phyloP scores from a whole-genome alignment of 768 basidiomycete species.

The Fibroporia radiculosa region DNA sequence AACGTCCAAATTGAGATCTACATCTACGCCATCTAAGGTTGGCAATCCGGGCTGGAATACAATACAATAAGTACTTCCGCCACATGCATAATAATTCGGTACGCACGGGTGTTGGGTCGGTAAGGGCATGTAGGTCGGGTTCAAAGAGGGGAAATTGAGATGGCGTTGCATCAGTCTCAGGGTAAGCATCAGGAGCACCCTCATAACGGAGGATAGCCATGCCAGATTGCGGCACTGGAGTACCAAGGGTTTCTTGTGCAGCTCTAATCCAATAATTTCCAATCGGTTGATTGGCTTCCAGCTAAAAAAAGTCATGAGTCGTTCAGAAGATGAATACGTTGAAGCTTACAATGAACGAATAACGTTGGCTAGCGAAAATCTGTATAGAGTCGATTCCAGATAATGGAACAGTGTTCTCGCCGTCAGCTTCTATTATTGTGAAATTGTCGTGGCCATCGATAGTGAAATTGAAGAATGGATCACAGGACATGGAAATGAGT shows the following conservation, averaged over 20 bases:
- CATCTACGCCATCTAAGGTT: slow-evolving; percentile 15
- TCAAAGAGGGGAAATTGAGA: slow-evolving; percentile 9
- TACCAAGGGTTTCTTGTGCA: not conserved
- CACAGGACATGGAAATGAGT: slow-evolving; percentile 37
- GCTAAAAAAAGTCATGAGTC: slow-evolving; percentile 4
- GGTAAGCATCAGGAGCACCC: slow-evolving; percentile 31
- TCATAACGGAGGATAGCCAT: slow-evolving; percentile 38
- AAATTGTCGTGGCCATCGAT: slow-evolving; percentile 37
- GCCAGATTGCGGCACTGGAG: slow-evolving; percentile 20
- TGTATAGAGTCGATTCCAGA: slow-evolving; percentile 30
- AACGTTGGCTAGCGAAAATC: slow-evolving; percentile 33
- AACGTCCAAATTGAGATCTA: slow-evolving; percentile 11
- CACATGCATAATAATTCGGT: not conserved
- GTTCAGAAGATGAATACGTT: not conserved
- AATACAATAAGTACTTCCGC: not conserved
- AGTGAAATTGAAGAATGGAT: slow-evolving; percentile 33
- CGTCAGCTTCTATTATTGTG: slow-evolving; percentile 43
- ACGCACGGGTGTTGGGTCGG: slow-evolving; percentile 14
- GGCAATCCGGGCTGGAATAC: slow-evolving; percentile 16
- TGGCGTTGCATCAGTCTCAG: slow-evolving; percentile 14
- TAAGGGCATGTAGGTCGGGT: slow-evolving; percentile 15
- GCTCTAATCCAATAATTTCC: slow-evolving; percentile 29
- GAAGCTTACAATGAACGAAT: slow-evolving; percentile 20
- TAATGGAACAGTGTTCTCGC: slow-evolving; percentile 29
- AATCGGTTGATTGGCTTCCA: slow-evolving; percentile 33